These are phyloP conservation scores for Batrachochytrium dendrobatidis DNA, from an alignment of 371 early-diverging fungal species.

Conservation along the genomic window DNA sequence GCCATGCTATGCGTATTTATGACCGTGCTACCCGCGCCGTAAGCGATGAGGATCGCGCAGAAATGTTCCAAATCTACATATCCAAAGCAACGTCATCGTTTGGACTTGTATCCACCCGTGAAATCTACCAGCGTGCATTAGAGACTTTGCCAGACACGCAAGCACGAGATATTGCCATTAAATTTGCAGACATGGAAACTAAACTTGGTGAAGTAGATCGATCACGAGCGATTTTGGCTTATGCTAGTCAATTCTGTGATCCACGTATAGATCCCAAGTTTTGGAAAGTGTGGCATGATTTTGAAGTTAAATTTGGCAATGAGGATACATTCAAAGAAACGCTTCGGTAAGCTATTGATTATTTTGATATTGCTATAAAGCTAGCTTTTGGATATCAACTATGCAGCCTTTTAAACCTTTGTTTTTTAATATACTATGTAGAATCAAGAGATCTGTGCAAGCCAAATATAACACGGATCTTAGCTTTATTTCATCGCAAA, in stretches of 20 bases:
- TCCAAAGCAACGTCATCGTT: slow-evolving; percentile 79
- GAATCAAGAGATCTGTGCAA: slow-evolving; percentile 86
- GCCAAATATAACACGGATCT: slow-evolving; percentile 71
- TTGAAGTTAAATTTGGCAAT: slow-evolving; percentile 94
- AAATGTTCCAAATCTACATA: slow-evolving; percentile 83
- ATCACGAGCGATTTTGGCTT: slow-evolving; percentile 84
- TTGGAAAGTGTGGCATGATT: slow-evolving; percentile 93
- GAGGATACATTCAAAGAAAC: slow-evolving; percentile 98
- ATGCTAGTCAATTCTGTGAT: slow-evolving; percentile 83
- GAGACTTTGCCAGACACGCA: slow-evolving; percentile 76
- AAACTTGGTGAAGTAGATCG: slow-evolving; percentile 93
- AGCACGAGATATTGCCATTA: slow-evolving; percentile 69
- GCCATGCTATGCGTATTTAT: slow-evolving; percentile 89
- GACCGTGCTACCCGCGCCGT: slow-evolving; percentile 83
- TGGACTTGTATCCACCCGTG: slow-evolving; percentile 80
- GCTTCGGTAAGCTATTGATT: slow-evolving; percentile 50
- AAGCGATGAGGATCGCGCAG: slow-evolving; percentile 63
- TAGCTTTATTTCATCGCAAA: slow-evolving; percentile 39
- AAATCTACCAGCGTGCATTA: slow-evolving; percentile 87
- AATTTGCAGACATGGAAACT: slow-evolving; percentile 82
- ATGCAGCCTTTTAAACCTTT: not conserved
- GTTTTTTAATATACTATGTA: slow-evolving; percentile 6
- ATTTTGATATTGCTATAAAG: not conserved
- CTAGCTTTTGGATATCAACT: not conserved
- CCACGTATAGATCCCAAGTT: slow-evolving; percentile 68